Conservation (phyloP, 495 filamentous ascomycete genomes). For the Sabuloglossum arenarium region DNA sequence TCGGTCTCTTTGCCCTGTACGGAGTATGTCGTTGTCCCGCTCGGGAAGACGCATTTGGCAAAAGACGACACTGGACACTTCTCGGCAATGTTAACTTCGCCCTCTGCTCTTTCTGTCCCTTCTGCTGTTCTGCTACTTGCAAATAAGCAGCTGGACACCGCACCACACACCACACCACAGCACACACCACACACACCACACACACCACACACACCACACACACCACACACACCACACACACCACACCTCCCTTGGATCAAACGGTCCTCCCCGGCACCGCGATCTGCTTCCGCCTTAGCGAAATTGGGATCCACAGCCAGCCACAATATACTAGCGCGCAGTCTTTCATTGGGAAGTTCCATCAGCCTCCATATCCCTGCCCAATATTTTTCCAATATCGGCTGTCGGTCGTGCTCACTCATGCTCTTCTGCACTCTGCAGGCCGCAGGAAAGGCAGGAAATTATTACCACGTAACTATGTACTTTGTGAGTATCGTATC, state of each 20-base stretch:
- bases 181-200: too few relatives aligned
- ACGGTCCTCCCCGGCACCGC: constrained; percentile 3
- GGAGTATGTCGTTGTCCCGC: too few relatives aligned
- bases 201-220: too few relatives aligned
- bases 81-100: too few relatives aligned
- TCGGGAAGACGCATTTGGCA: too few relatives aligned
- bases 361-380: not conserved
- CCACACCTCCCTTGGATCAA: constrained; percentile 2
- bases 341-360: not conserved
- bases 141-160: not conserved
- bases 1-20: too few relatives aligned
- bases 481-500: too few relatives aligned
- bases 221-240: too few relatives aligned
- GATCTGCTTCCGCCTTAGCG: constrained; percentile 2
- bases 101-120: not conserved
- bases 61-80: too few relatives aligned
- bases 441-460: not conserved
- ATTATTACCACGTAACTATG: not conserved
- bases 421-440: not conserved
- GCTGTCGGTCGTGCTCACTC: not conserved
- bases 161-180: not conserved
- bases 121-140: too few relatives aligned
- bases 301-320: constrained; percentile 1
- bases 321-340: not conserved
- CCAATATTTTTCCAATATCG: not conserved